Evolutionary conservation across 1,284 basidiomycete species (phyloP).

Genomic region (Trametes pubescens): DNA sequence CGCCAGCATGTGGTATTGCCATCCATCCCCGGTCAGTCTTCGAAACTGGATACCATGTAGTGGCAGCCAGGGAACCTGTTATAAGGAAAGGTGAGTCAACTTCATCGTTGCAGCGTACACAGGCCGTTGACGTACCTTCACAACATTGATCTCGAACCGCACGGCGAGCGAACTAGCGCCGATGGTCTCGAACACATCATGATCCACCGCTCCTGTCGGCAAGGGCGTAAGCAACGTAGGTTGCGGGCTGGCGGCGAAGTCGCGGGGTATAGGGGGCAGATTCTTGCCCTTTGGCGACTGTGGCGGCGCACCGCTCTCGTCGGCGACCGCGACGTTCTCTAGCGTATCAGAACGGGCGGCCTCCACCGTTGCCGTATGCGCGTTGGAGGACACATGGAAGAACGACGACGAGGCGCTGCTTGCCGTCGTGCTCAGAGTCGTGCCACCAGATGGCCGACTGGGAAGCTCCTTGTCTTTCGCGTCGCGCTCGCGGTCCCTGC

Average conservation of each 20-base stretch:
- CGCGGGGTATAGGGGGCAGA: constrained; percentile 75
- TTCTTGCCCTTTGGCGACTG: constrained; percentile 63
- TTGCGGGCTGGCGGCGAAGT: constrained; percentile 56
- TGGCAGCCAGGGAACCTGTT: constrained; percentile 90
- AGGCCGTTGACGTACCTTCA: constrained; percentile 73
- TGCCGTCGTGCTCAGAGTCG: constrained; percentile 63
- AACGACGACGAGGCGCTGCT: constrained; percentile 83
- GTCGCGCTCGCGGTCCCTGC: constrained; percentile 49
- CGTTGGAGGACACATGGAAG: constrained; percentile 73
- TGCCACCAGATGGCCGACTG: constrained; percentile 60
- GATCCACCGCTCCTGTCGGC: constrained; percentile 70
- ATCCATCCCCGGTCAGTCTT: constrained; percentile 90
- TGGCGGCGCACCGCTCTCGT: constrained; percentile 48
- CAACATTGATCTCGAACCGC: constrained; percentile 93
- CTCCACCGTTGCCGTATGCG: constrained; percentile 56
- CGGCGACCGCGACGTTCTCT: constrained; percentile 45
- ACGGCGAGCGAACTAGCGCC: constrained; percentile 83
- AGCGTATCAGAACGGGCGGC: constrained; percentile 40
- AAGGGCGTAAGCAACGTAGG: constrained; percentile 53
- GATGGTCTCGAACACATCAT: constrained; percentile 76
- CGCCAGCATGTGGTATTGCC: constrained; percentile 99
- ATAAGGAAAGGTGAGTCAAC: constrained; percentile 17
- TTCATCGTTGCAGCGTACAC: constrained; percentile 1
- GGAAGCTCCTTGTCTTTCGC: constrained; percentile 54
- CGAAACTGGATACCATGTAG: constrained; percentile 97